These are phyloP conservation scores for Pulveroboletus sp. DNA, from an alignment of 768 basidiomycete species.

Conservation along the genomic window DNA sequence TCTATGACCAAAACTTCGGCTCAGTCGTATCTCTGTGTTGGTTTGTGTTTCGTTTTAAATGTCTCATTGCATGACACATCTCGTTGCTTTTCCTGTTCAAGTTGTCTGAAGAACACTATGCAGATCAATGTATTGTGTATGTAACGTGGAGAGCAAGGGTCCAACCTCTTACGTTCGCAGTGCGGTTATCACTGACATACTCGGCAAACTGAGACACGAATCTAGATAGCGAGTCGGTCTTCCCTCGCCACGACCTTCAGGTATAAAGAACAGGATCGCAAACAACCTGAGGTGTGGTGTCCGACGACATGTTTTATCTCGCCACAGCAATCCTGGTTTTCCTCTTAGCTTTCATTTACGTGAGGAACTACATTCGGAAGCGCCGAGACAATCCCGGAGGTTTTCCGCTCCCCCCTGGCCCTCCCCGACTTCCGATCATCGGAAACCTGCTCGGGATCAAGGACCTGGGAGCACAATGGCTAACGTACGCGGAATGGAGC, in stretches of 20 bases:
- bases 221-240: neutral
- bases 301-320: constrained; percentile 5
- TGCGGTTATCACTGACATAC: neutral
- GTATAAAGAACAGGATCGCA: constrained; percentile 8
- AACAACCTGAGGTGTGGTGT: neutral
- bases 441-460: constrained; percentile 44
- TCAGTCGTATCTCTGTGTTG: constrained; percentile 25
- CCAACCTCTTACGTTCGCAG: constrained; percentile 7
- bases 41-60: constrained; percentile 5
- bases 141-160: neutral
- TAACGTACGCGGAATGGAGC: constrained; percentile 41
- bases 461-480: constrained; percentile 35
- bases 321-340: neutral
- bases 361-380: constrained; percentile 4
- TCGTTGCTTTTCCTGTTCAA: neutral
- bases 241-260: neutral
- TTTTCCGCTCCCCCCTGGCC: constrained; percentile 39
- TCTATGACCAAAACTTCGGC: constrained; percentile 15
- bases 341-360: neutral
- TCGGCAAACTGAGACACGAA: constrained; percentile 14
- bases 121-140: neutral
- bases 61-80: neutral
- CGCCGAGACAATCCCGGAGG: constrained; percentile 15
- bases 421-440: constrained; percentile 39
- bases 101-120: neutral